Conservation (phyloP, 805 yeast species). For the Ogataea paradorogensis region DNA sequence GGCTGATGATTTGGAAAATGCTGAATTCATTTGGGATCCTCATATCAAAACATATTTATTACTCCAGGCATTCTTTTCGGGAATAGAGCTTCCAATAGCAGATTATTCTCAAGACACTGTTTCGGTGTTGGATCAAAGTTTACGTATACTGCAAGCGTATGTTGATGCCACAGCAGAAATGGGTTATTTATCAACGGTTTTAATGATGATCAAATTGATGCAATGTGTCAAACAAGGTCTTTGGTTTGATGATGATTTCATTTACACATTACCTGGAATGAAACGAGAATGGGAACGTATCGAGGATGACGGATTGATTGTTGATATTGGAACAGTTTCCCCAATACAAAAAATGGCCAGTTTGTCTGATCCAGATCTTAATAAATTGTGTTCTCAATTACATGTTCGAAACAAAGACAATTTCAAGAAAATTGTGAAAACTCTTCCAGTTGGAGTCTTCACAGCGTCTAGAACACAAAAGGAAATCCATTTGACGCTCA, state of each 20-base stretch:
- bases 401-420: slow-evolving; percentile 45
- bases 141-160: slow-evolving; percentile 90
- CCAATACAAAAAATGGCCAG: slow-evolving; percentile 43
- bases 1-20: slow-evolving; percentile 52
- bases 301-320: slow-evolving; percentile 1
- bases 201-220: slow-evolving; percentile 66
- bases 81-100: slow-evolving; percentile 84
- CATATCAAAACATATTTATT: slow-evolving; percentile 75
- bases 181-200: slow-evolving; percentile 64
- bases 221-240: slow-evolving; percentile 84
- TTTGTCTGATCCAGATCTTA: slow-evolving; percentile 35
- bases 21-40: slow-evolving; percentile 78
- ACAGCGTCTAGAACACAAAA: slow-evolving; percentile 32
- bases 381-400: slow-evolving; percentile 36
- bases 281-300: slow-evolving; percentile 19
- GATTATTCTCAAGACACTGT: slow-evolving; percentile 94
- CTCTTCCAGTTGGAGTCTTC: slow-evolving; percentile 59
- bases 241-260: slow-evolving; percentile 81
- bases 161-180: slow-evolving; percentile 86
- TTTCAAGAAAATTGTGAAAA: slow-evolving; percentile 51
- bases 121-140: slow-evolving; percentile 87
- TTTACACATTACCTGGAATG: slow-evolving; percentile 53
- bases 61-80: slow-evolving; percentile 67
- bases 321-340: slow-evolving; percentile 6
- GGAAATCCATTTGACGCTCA: slow-evolving; percentile 44